These are phyloP conservation scores for Torulaspora maleeae DNA, from an alignment of 805 yeast genomes.

Conservation along the genomic window DNA sequence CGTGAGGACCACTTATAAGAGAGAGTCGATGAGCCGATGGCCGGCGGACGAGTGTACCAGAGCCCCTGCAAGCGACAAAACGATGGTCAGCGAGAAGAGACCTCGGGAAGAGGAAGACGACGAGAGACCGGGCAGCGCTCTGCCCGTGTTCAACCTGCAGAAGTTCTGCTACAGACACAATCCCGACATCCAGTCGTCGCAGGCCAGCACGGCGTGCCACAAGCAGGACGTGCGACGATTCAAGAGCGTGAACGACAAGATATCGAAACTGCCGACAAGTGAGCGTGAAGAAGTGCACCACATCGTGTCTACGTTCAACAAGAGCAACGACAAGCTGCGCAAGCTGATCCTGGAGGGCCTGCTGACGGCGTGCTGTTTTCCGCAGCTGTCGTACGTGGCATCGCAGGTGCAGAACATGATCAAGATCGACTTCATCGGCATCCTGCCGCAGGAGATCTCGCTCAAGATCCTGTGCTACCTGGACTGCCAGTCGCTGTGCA, in stretches of 20 bases:
- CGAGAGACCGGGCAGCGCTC: constrained; percentile 2
- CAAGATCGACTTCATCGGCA: constrained; percentile 80
- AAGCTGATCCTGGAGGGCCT: constrained; percentile 77
- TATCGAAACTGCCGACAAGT: constrained; percentile 48
- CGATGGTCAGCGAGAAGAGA: constrained; percentile 1
- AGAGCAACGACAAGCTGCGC: constrained; percentile 73
- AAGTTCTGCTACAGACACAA: constrained; percentile 88
- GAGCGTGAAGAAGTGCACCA: constrained; percentile 77
- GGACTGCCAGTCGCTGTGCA: constrained; percentile 90
- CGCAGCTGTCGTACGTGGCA: constrained; percentile 82
- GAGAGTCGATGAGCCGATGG: too few relatives aligned
- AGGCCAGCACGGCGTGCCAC: constrained; percentile 27
- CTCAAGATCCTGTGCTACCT: constrained; percentile 80
- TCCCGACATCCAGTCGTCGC: constrained; percentile 67
- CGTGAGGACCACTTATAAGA: too few relatives aligned
- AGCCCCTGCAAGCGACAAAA: background rate
- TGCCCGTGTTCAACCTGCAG: constrained; percentile 48
- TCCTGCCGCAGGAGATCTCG: constrained; percentile 81
- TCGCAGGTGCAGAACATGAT: constrained; percentile 74
- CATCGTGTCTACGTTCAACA: constrained; percentile 70
- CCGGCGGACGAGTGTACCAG: too few relatives aligned
- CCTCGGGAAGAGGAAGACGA: background rate
- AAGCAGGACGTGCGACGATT: constrained; percentile 26
- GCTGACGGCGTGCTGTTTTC: constrained; percentile 87
- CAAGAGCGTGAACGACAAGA: constrained; percentile 30